Evolutionary conservation across 306 rosid genomes (phyloP), one percentile per base, ranked within the genome.

Genomic region (Lithocarpus polystachyus): DNA sequence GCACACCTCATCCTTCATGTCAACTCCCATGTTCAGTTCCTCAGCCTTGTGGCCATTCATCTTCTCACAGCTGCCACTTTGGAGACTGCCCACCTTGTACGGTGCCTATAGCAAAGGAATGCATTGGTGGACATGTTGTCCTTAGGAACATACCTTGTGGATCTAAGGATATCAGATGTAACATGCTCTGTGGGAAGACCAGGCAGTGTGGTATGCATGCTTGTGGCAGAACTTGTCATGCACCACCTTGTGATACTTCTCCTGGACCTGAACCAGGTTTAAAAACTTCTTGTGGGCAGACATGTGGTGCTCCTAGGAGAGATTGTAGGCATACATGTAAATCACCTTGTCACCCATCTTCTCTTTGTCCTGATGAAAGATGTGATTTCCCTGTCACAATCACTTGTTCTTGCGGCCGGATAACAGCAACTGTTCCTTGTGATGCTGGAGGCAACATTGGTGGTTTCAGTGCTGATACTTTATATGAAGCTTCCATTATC

Each of bases 71-170:
- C 86, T 94, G 98, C 87, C 98, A 94, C 86, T 92, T 92, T 80
- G 98, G 98, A 77, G 97, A 92, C 61, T 94, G 98, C 77, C 93
- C 97, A 6, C 97, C 97, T 33, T 94, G 98, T 86, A 84, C 97
- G 0, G 97, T 94, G 82, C 98, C 98, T 5, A 84, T 92, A 69
- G 90, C 98, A n/a, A 94, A 94, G 85, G 97, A 94, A 75, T 94
- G 98, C 78, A 81, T 94, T 43, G 97, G 98, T 18, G 97, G 97
- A 43, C 98, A 94, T 84, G 94, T 92, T 29, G 88, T 94, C 81
- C 97, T 94, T 52, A 83, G 97, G 83, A 94, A 94, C 83, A 92
- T 92, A 76, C 98, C 98, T 71, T 94, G 98, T 61, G 97, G 98
- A 53, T 94, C 98, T 4, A 89, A 87, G 89, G 96, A 94, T 81